These are phyloP conservation scores for Cystobasidium sp. DNA, from an alignment of 1,284 basidiomycete species.

Conservation along the genomic window DNA sequence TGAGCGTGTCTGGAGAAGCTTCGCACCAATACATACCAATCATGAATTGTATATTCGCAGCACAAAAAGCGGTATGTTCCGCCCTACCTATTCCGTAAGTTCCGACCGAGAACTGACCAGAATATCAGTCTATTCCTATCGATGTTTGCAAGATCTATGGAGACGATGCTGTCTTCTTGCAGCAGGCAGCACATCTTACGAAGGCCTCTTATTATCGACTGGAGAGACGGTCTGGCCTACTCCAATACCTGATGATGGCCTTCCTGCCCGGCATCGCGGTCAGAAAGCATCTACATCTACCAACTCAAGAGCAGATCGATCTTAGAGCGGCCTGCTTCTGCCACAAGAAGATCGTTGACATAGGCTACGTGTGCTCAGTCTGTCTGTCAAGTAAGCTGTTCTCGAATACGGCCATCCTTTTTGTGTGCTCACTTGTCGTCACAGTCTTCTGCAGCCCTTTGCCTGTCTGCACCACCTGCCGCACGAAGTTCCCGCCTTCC, in stretches of 20 bases:
- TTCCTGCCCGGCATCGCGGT: slow-evolving; percentile 84
- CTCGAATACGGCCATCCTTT: slow-evolving; percentile 4
- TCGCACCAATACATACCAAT: slow-evolving; percentile 90
- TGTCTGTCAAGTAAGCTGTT: slow-evolving; percentile 79
- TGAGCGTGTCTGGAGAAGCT: slow-evolving; percentile 88
- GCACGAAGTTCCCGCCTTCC: slow-evolving; percentile 91
- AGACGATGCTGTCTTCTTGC: slow-evolving; percentile 89
- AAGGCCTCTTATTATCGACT: slow-evolving; percentile 89
- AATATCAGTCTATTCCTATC: slow-evolving; percentile 81
- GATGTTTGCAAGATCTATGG: slow-evolving; percentile 93
- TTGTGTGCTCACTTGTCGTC: slow-evolving; percentile 24
- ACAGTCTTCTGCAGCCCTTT: slow-evolving; percentile 88
- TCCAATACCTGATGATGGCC: slow-evolving; percentile 88
- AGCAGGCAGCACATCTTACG: slow-evolving; percentile 95
- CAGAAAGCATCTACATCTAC: slow-evolving; percentile 76
- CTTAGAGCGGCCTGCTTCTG: slow-evolving; percentile 98
- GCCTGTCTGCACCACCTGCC: slow-evolving; percentile 90
- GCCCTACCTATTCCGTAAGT: background rate
- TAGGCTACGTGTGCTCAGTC: slow-evolving; percentile 97
- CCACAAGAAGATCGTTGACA: slow-evolving; percentile 93
- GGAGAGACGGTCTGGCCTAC: slow-evolving; percentile 74
- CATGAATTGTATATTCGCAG: slow-evolving; percentile 99
- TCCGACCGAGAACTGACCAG: too few relatives aligned
- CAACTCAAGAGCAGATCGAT: slow-evolving; percentile 92
- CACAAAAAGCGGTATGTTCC: slow-evolving; percentile 81